Evolutionary conservation across 768 basidiomycete genomes (phyloP).

Genomic region (Botryobasidium botryosum): DNA sequence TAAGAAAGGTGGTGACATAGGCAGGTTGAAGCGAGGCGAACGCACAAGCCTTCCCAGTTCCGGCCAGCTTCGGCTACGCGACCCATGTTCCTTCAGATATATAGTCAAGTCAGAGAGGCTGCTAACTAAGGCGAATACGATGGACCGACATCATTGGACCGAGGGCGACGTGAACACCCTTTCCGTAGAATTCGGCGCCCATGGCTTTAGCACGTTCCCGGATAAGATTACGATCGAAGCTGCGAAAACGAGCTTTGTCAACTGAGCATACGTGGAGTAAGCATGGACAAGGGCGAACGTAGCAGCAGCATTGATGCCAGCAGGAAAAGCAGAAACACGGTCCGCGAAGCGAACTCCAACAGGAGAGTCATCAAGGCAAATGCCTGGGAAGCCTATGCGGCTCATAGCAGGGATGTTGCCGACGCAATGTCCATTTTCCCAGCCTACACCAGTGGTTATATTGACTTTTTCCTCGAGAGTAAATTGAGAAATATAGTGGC

Average conservation of each 20-base stretch:
- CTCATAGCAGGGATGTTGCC: slow-evolving; percentile 2
- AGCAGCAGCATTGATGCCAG: slow-evolving; percentile 14
- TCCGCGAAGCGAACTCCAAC: slow-evolving; percentile 7
- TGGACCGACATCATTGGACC: slow-evolving; percentile 32
- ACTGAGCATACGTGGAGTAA: neutral
- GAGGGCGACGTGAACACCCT: slow-evolving; percentile 22
- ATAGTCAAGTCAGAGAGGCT: neutral
- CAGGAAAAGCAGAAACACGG: slow-evolving; percentile 11
- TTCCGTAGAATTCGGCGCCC: slow-evolving; percentile 12
- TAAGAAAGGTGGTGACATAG: neutral
- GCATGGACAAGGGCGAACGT: slow-evolving; percentile 18
- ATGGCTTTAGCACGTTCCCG: slow-evolving; percentile 22
- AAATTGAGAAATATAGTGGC: neutral
- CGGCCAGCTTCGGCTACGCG: slow-evolving; percentile 26
- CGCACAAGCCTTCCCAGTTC: slow-evolving; percentile 34
- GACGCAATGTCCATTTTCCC: slow-evolving; percentile 3
- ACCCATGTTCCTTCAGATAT: neutral
- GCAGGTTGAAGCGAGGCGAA: neutral
- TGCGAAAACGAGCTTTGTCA: neutral
- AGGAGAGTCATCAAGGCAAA: slow-evolving; percentile 5
- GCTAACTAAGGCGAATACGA: slow-evolving; percentile 18
- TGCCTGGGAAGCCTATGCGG: slow-evolving; percentile 1
- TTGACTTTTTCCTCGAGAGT: neutral
- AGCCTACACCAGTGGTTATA: neutral
- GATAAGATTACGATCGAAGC: slow-evolving; percentile 16